Evolutionary conservation across 176 grass and related monocot species (phyloP), one percentile per base, ranked within the genome.

Genomic region (sorghum (Sorghum bicolor)): DNA sequence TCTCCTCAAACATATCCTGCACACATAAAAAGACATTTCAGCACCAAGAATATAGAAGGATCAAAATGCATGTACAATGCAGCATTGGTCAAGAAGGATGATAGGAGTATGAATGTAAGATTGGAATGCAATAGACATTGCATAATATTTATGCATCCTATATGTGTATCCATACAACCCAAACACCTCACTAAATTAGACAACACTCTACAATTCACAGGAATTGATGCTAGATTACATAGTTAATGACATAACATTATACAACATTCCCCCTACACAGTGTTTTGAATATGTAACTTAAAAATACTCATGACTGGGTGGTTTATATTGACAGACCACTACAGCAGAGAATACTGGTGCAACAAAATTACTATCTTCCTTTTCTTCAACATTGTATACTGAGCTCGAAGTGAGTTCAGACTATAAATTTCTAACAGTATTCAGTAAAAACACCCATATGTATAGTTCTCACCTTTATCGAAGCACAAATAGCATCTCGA

Each of bases 1-100:
- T 92, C 91, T 99, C 96, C 83, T 96, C 96, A 92, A 99, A 99
- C 96, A 99, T 99, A 92, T 96, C 87, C 96, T 99, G 83, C 74
- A 82, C 45, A 64, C 17, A 44, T 45, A 40, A 92, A 79, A 76
- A 65, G 34, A 78, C 26, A 76, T 61, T 84, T 87, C 43, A 90
- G 45, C 47, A 75, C 9, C 44, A 83, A 48, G 5, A 61, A 70
- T 8, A 71, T 72, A 38, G 19, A 6, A 80, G 0, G 2, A 31
- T 11, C 32, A 74, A 6, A 80, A 61, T 17, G 22, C n/a, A 26
- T 0, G 1, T 8, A 60, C 2, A 47, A 37, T 71, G 15, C 22
- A 72, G 65, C 29, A 19, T 71, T 22, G 43, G 45, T 55, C 19
- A 11, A 66, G 3, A 84, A 65, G 31, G 10, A 17, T 10, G 10